These are phyloP conservation scores for Zea luxurians DNA, from an alignment of 176 grass and related monocot genomes.

Conservation along the genomic window DNA sequence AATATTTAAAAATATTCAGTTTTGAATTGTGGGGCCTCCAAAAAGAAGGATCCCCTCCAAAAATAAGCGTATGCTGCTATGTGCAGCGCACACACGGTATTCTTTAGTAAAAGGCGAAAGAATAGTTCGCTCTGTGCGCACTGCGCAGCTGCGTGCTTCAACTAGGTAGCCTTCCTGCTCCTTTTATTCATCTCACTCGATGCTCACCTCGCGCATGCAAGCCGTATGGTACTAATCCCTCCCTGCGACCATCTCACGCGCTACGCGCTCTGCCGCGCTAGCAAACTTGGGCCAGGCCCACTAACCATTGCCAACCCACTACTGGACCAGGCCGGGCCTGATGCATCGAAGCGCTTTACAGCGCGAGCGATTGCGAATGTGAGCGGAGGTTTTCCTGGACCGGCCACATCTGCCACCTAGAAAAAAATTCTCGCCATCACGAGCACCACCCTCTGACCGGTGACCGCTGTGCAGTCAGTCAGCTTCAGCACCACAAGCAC, in stretches of 20 bases:
- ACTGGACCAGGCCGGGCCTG: neutral
- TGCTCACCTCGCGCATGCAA: too few relatives aligned
- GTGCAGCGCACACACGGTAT: constrained; percentile 53
- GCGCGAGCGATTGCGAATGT: neutral
- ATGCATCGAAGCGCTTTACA: neutral
- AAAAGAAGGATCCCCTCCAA: constrained; percentile 23
- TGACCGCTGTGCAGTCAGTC: neutral
- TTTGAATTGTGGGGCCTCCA: neutral
- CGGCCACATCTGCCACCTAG: neutral
- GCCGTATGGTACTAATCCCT: too few relatives aligned
- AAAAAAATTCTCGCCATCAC: neutral
- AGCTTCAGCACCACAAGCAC: constrained; percentile 15
- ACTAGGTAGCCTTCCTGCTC: neutral
- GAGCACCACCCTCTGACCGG: neutral
- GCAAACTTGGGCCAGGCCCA: neutral
- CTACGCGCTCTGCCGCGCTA: neutral
- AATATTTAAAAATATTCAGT: neutral
- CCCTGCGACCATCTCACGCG: too few relatives aligned
- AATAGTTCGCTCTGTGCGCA: constrained; percentile 60
- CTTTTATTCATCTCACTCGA: neutral
- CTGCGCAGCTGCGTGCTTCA: constrained; percentile 44
- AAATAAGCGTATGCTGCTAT: constrained; percentile 34
- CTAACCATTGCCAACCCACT: neutral
- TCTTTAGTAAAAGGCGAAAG: constrained; percentile 93
- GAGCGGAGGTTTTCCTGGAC: neutral